These are phyloP conservation scores for Suillus ampliporus DNA, from an alignment of 768 basidiomycete species.

Conservation along the genomic window DNA sequence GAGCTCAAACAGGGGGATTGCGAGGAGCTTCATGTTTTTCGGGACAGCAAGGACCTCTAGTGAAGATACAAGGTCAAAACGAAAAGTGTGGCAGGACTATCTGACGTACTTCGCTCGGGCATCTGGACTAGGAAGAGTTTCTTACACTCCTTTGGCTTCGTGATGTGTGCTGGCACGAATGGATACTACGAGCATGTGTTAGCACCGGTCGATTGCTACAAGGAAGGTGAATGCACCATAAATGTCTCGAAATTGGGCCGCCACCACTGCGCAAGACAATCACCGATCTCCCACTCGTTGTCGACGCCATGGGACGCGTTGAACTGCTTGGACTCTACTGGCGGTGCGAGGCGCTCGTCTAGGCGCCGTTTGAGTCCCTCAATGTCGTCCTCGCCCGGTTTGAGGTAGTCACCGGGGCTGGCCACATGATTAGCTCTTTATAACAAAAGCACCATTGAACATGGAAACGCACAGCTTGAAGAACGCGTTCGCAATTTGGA, in stretches of 20 bases:
- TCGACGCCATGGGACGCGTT: constrained; percentile 77
- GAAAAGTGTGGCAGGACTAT: not conserved
- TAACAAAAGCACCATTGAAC: not conserved
- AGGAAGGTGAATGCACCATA: constrained; percentile 67
- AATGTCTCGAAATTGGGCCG: constrained; percentile 98
- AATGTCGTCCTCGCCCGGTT: constrained; percentile 92
- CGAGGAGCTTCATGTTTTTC: constrained; percentile 98
- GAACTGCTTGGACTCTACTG: constrained; percentile 73
- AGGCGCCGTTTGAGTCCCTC: constrained; percentile 89
- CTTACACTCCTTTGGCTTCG: constrained; percentile 98
- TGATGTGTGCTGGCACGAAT: constrained; percentile 93
- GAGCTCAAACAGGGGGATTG: constrained; percentile 94
- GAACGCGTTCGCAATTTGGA: constrained; percentile 98
- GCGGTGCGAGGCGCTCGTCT: constrained; percentile 88
- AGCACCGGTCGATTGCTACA: not conserved
- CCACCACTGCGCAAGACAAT: constrained; percentile 99
- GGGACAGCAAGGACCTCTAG: constrained; percentile 95
- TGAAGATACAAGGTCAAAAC: constrained; percentile 6
- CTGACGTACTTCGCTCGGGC: constrained; percentile 85
- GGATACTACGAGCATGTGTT: constrained; percentile 66
- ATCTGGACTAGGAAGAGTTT: constrained; percentile 95
- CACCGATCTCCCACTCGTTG: constrained; percentile 95
- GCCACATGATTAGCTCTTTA: not conserved
- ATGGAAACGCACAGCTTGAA: constrained; percentile 86
- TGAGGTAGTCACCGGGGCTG: constrained; percentile 98